Base-by-base conservation (phyloP, 352 stramenopile species). In the Phytopythium cucurbitacearum region DNA sequence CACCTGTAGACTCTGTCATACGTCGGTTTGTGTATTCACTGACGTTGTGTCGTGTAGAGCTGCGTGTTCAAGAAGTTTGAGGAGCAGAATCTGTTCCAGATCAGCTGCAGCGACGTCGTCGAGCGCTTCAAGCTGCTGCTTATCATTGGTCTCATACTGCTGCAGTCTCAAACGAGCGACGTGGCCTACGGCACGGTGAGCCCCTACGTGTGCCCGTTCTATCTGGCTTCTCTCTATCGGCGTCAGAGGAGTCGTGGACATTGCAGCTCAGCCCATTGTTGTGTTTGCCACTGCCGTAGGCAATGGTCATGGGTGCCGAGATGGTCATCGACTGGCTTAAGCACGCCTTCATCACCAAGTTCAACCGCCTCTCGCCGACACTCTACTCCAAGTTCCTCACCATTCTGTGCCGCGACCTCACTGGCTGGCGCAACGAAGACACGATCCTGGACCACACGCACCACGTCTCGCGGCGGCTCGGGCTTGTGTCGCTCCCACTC, bases 301-400 rank as follows among this genome's bases (percentile, higher is more conserved):
- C 77, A 0, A 88, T 98, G 71, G 91, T 99, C 28, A 87, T 97
- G 56, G 60, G 86, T 8, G 85, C 88, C 10, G 96, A 99, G 70
- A 89, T 98, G 64, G 59, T 99, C 49, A 96, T 97, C 51, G 97
- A 99, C 75, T 99, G 94, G 93, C 90, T 99, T 54, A 99, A 99
- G 73, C 97, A 99, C 69, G 91, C 90, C 4, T 99, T 99, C 71
- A 99, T 99, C 60, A 98, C 93, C 48, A 99, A 99, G 60, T 99
- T 99, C 73, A 99, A 99, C 66, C 84, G 93, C 42, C 93, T 99
- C 44, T 80, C 94, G 37, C 92, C 94, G 36, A 77, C 64, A 3
- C 81, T 98, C 33, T 99, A 99, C 69, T 88, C 81, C 50, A 97
- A 98, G 64, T 98, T 98, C 69, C 85, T 89, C 53, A 95, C 96